Evolutionary conservation across 2,329 filamentous ascomycete genomes (phyloP).

Genomic region (Aureobasidium sp.): DNA sequence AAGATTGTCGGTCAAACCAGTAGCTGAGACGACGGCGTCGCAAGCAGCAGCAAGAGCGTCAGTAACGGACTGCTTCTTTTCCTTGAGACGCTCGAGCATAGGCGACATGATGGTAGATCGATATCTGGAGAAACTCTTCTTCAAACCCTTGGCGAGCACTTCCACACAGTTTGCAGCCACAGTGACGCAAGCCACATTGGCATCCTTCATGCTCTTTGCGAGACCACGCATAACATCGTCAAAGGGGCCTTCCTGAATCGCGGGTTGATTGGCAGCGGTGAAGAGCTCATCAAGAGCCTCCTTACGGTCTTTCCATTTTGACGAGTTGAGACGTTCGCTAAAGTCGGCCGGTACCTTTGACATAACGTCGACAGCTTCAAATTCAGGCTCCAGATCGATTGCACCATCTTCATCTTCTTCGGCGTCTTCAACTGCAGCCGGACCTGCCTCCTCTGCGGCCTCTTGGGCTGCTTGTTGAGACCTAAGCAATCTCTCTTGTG

Average conservation of each 20-base stretch:
- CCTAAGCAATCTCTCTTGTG: slow-evolving; percentile 80
- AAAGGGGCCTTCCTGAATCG: slow-evolving; percentile 86
- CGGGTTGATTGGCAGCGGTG: slow-evolving; percentile 68
- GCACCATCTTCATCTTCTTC: slow-evolving; percentile 53
- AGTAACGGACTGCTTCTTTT: slow-evolving; percentile 85
- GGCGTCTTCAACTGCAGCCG: slow-evolving; percentile 38
- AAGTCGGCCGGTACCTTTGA: slow-evolving; percentile 76
- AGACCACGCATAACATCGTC: slow-evolving; percentile 74
- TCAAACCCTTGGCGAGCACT: slow-evolving; percentile 75
- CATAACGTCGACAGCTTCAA: slow-evolving; percentile 79
- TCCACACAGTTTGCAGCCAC: slow-evolving; percentile 92
- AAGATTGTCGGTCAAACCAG: slow-evolving; percentile 73
- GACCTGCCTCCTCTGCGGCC: slow-evolving; percentile 52
- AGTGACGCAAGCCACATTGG: slow-evolving; percentile 89
- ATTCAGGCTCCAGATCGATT: slow-evolving; percentile 55
- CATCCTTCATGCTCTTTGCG: slow-evolving; percentile 98
- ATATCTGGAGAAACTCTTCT: slow-evolving; percentile 71
- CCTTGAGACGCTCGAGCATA: slow-evolving; percentile 92
- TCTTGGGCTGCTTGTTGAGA: slow-evolving; percentile 82
- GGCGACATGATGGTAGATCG: slow-evolving; percentile 72
- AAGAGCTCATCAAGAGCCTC: slow-evolving; percentile 81
- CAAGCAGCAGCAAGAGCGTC: slow-evolving; percentile 82
- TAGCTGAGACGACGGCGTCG: slow-evolving; percentile 60
- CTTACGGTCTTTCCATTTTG: slow-evolving; percentile 98
- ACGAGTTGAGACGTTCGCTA: slow-evolving; percentile 71